Evolutionary conservation across 2,329 filamentous ascomycete species (phyloP), one percentile per base, ranked within the genome.

Genomic region (Curvularia sp.): DNA sequence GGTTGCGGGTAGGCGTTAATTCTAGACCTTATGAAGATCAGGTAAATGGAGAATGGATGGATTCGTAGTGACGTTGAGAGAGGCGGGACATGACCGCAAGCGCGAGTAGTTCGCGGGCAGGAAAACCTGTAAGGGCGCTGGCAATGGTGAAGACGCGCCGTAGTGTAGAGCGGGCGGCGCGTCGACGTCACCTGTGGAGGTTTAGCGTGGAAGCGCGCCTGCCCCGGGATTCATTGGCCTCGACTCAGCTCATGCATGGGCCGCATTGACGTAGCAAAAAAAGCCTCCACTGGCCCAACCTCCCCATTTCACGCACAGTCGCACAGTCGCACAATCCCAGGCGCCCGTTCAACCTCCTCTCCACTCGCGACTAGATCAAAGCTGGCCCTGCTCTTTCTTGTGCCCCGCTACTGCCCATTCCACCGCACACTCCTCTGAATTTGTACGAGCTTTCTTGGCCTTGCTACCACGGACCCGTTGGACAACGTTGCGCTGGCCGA

Each of bases 101-200:
- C 41, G 36, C 28, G 27, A n/a, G 15, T 28, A 15, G 47, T 32
- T 28, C 23, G 32, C 23, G 0, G 2, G 3, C 47, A 41, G 28
- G n/a, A n/a, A 59, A 59, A 57, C 57, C 48, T 32, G 53, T 43
- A 34, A 42, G 30, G 38, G 43, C 3, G 27, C 27, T n/a, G 48
- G 36, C 13, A n/a, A 34, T 23, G 25, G 52, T 55, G 54, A 59
- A 60, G 49, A 67, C 68, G 70, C 69, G 68, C 67, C 9, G n/a
- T n/a, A n/a, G n/a, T n/a, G n/a, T n/a, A 48, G 46, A 4, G 32
- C 32, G 38, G 36, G 47, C 48, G 65, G 66, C 70, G 69, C 69
- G 70, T 72, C 62, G 57, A 72, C 68, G 70, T 72, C 70, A 72
- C 57, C 32, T 38, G 56, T 53, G 62, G 51, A 45, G 39, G 23